A percentile compares a stretch with the other conserved stretches of the same genome.
Evolutionary conservation across 129 eudicot genomes (phyloP).

Genomic region (Dittrichia graveolens): DNA sequence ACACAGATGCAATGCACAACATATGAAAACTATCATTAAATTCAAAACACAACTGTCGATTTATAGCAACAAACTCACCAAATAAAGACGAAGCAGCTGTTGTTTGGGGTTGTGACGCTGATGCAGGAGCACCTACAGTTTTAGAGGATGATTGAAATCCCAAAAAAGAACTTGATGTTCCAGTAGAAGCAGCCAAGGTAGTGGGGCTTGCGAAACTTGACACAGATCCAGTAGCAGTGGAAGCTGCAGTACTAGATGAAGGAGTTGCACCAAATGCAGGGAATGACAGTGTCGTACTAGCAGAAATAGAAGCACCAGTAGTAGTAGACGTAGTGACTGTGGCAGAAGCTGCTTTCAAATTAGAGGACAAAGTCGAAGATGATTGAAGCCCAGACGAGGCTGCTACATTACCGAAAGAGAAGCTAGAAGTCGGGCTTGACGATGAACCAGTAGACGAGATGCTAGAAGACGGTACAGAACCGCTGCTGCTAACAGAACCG

Average conservation of each 20-base stretch:
- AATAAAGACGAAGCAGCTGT: slow-evolving; percentile 50
- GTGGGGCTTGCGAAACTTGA: slow-evolving; percentile 44
- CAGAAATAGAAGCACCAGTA: slow-evolving; percentile 37
- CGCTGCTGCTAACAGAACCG: slow-evolving; percentile 12
- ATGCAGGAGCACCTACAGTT: slow-evolving; percentile 34
- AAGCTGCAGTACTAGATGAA: slow-evolving; percentile 34
- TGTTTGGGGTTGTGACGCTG: slow-evolving; percentile 56
- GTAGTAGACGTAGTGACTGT: slow-evolving; percentile 49
- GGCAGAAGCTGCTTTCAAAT: slow-evolving; percentile 30
- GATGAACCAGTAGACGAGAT: slow-evolving; percentile 33
- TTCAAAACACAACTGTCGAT: background rate
- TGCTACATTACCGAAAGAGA: slow-evolving; percentile 46
- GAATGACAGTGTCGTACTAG: slow-evolving; percentile 28
- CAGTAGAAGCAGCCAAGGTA: slow-evolving; percentile 46
- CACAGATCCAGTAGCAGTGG: slow-evolving; percentile 46
- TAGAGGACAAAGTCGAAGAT: slow-evolving; percentile 33
- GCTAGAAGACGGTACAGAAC: slow-evolving; percentile 32
- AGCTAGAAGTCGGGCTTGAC: slow-evolving; percentile 31
- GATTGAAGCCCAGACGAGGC: slow-evolving; percentile 36
- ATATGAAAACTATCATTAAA: background rate
- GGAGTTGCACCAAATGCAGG: slow-evolving; percentile 38
- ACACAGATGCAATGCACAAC: background rate
- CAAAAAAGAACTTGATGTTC: slow-evolving; percentile 44
- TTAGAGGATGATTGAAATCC: slow-evolving; percentile 53
- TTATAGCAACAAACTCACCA: slow-evolving; percentile 46